A percentile compares a stretch with the other conserved stretches of the same genome.
Conservation (phyloP, 192 early-diverging fungal species). For the Coemansia sp. region DNA sequence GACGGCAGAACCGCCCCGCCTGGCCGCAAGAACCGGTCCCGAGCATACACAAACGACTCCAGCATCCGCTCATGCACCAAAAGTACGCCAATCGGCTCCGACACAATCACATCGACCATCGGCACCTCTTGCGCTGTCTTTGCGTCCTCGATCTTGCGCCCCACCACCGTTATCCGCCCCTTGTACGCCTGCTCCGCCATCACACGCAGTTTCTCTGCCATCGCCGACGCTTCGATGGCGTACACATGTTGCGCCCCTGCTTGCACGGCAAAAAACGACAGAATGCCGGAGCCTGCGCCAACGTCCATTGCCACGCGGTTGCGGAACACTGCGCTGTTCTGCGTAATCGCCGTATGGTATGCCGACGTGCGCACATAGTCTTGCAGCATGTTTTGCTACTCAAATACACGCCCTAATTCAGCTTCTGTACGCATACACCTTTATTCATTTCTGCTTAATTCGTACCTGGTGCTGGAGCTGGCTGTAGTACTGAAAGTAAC, state of each 20-base stretch:
- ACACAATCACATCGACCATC: slow-evolving; percentile 88
- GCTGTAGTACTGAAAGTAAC: slow-evolving; percentile 55
- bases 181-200: slow-evolving; percentile 63
- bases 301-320: slow-evolving; percentile 89
- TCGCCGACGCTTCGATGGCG: slow-evolving; percentile 93
- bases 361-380: slow-evolving; percentile 92
- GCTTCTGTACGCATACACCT: background rate
- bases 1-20: slow-evolving; percentile 91
- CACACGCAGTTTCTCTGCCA: slow-evolving; percentile 88
- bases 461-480: slow-evolving; percentile 55
- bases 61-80: slow-evolving; percentile 97
- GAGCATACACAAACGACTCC: slow-evolving; percentile 41
- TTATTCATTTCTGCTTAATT: background rate
- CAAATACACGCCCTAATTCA: too few relatives aligned
- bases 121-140: slow-evolving; percentile 58
- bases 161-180: slow-evolving; percentile 75
- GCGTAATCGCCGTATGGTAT: slow-evolving; percentile 88
- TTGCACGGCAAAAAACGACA: slow-evolving; percentile 93
- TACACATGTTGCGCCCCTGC: slow-evolving; percentile 92
- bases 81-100: slow-evolving; percentile 96
- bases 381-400: slow-evolving; percentile 96
- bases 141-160: slow-evolving; percentile 88
- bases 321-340: slow-evolving; percentile 76
- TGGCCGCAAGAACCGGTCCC: slow-evolving; percentile 89
- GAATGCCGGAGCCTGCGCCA: slow-evolving; percentile 91